phyloP scores from a whole-genome alignment of 768 basidiomycete genomes.

The Lactarius hatsudake region DNA sequence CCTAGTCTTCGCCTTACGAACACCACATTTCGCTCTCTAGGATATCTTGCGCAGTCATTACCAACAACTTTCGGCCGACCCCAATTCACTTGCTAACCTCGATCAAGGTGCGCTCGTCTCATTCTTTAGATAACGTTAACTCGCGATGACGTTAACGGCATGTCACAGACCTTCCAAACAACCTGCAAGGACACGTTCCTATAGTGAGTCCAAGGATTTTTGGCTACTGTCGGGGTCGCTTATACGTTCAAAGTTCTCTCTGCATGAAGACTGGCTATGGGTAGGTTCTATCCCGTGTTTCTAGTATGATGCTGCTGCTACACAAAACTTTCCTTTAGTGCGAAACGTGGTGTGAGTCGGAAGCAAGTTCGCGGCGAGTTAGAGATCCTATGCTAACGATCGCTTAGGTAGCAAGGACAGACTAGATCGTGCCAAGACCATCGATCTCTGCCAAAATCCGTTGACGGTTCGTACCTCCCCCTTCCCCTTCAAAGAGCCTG shows the following conservation, averaged over 20 bases:
- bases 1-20: background rate
- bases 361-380: background rate
- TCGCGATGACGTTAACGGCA: background rate
- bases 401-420: constrained; percentile 75
- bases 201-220: constrained; percentile 58
- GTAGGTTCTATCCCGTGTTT: constrained; percentile 42
- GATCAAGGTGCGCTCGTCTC: constrained; percentile 77
- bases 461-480: constrained; percentile 61
- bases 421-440: constrained; percentile 76
- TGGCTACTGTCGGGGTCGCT: constrained; percentile 12
- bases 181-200: constrained; percentile 86
- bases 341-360: constrained; percentile 91
- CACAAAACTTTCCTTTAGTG: constrained; percentile 48
- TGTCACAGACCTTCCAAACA: constrained; percentile 84
- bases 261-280: constrained; percentile 96
- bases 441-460: constrained; percentile 96
- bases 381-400: background rate
- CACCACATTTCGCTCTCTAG: constrained; percentile 36
- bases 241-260: constrained; percentile 57
- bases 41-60: constrained; percentile 90
- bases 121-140: background rate
- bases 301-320: background rate
- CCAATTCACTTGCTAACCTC: constrained; percentile 88
- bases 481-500: no score
- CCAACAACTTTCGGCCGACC: constrained; percentile 91